phyloP scores from a whole-genome alignment of 371 early-diverging fungal species.

The Rhizomucor miehei region DNA sequence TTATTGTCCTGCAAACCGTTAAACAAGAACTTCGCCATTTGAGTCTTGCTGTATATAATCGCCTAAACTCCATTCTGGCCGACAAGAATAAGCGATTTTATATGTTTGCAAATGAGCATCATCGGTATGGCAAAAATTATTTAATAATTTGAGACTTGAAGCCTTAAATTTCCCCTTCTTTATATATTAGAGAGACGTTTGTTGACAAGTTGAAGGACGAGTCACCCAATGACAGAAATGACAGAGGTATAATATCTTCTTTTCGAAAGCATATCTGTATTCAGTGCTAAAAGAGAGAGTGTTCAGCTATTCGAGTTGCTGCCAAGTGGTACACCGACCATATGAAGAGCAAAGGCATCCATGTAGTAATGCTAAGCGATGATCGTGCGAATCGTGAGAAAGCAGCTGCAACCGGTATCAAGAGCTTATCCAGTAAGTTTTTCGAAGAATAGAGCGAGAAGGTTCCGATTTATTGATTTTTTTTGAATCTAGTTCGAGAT shows the following conservation, averaged over 20 bases:
- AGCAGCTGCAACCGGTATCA: slow-evolving; percentile 64
- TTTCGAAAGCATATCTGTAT: background rate
- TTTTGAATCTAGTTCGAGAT: slow-evolving; percentile 31
- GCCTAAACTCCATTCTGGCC: slow-evolving; percentile 71
- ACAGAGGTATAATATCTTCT: slow-evolving; percentile 59
- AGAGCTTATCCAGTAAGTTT: slow-evolving; percentile 55
- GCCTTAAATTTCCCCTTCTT: no score
- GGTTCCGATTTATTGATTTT: background rate
- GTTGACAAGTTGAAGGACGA: slow-evolving; percentile 81
- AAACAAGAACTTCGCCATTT: slow-evolving; percentile 86
- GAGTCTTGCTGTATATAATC: slow-evolving; percentile 73
- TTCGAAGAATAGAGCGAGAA: no score
- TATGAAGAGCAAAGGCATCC: slow-evolving; percentile 41
- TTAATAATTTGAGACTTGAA: background rate
- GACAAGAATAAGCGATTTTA: slow-evolving; percentile 74
- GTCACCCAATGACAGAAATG: slow-evolving; percentile 91
- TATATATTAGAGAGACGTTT: slow-evolving; percentile 76
- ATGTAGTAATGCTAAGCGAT: slow-evolving; percentile 81
- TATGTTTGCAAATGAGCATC: slow-evolving; percentile 94
- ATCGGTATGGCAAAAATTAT: slow-evolving; percentile 43
- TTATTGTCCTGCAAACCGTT: slow-evolving; percentile 93
- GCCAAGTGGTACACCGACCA: slow-evolving; percentile 84
- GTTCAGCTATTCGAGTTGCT: slow-evolving; percentile 80
- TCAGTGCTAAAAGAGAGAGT: background rate
- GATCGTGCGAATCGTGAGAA: slow-evolving; percentile 82